phyloP scores from a whole-genome alignment of 1,284 basidiomycete species.

The Sanghuangporus sanghuang region DNA sequence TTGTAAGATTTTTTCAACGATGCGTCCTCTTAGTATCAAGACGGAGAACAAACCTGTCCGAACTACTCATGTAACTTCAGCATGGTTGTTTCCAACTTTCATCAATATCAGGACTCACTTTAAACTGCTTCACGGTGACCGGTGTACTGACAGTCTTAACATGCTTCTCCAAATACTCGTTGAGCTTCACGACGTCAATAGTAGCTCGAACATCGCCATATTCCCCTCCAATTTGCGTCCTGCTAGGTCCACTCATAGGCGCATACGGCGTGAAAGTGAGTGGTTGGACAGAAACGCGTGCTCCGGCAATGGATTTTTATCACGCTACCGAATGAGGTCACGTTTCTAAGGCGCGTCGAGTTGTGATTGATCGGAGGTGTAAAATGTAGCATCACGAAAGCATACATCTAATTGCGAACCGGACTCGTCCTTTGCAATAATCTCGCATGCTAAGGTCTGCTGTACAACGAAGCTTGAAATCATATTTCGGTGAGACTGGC shows the following conservation, averaged over 20 bases:
- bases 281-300: neutral
- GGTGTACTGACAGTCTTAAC: slow-evolving; percentile 60
- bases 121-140: slow-evolving; percentile 87
- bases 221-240: slow-evolving; percentile 59
- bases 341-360: neutral
- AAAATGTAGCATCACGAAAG: neutral
- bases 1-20: neutral
- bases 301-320: neutral
- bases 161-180: slow-evolving; percentile 59
- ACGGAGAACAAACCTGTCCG: slow-evolving; percentile 55
- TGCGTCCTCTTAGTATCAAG: slow-evolving; percentile 1
- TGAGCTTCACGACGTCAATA: slow-evolving; percentile 63
- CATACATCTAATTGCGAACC: too few relatives aligned
- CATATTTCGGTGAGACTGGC: too few relatives aligned
- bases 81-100: neutral
- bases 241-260: neutral
- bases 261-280: neutral
- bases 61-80: slow-evolving; percentile 42
- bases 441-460: too few relatives aligned
- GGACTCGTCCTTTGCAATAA: too few relatives aligned
- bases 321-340: neutral
- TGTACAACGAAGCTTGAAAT: too few relatives aligned
- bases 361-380: neutral
- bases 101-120: slow-evolving; percentile 45
- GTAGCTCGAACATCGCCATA: slow-evolving; percentile 68